phyloP scores from a whole-genome alignment of 2,329 filamentous ascomycete species.

The Colletotrichum sp. region DNA sequence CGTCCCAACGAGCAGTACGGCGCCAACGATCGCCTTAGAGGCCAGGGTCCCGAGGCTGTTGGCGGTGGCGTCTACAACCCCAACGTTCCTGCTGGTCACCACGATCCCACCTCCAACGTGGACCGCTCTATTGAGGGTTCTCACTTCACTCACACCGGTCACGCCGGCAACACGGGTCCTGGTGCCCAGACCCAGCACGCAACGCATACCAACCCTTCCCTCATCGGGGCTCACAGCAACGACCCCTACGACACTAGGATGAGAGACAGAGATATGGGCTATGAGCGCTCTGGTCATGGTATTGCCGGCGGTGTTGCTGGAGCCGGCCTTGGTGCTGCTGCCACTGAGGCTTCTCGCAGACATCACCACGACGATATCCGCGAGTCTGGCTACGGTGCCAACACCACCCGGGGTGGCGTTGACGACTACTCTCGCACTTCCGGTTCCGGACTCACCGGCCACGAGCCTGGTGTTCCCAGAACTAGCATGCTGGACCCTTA shows the following conservation, averaged over 20 bases:
- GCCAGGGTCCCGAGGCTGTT: background rate
- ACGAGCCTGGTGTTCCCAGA: slow-evolving; percentile 8
- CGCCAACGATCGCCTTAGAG: background rate
- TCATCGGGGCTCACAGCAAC: background rate
- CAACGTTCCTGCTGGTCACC: background rate
- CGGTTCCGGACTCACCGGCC: background rate
- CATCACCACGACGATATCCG: slow-evolving; percentile 15
- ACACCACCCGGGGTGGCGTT: background rate
- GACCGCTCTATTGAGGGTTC: slow-evolving; percentile 11
- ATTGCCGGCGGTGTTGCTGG: slow-evolving; percentile 6
- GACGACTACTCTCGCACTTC: background rate
- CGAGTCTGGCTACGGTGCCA: background rate
- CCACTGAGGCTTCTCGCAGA: background rate
- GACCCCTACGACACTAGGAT: slow-evolving; percentile 20
- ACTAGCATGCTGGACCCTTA: slow-evolving; percentile 22
- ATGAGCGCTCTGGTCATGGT: slow-evolving; percentile 11
- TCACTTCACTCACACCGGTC: slow-evolving; percentile 14
- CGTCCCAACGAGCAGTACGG: slow-evolving; percentile 9
- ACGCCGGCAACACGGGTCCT: background rate
- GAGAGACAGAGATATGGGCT: slow-evolving; percentile 19
- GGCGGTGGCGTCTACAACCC: slow-evolving; percentile 16
- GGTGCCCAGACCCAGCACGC: slow-evolving; percentile 3
- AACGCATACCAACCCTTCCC: slow-evolving; percentile 3
- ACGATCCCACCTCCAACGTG: slow-evolving; percentile 8
- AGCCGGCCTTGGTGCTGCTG: slow-evolving; percentile 10